These are phyloP conservation scores for Monosporascus sp. DNA, from an alignment of 2,329 filamentous ascomycete genomes.

Conservation along the genomic window DNA sequence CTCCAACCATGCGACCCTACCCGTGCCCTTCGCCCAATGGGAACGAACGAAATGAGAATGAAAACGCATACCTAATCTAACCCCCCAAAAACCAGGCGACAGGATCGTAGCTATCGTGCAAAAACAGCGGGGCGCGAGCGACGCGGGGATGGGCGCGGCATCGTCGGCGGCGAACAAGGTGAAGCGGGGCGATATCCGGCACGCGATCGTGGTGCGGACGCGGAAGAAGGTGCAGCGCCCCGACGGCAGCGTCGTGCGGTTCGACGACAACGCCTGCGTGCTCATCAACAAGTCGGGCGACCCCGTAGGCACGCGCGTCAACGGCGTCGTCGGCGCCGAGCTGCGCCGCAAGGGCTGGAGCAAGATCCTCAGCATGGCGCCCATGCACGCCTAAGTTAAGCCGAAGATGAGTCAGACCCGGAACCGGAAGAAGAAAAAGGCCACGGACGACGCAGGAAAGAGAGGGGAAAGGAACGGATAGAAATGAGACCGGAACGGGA, in stretches of 20 bases:
- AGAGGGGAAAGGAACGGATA: too few relatives aligned
- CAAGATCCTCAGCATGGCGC: slow-evolving; percentile 94
- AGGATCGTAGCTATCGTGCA: slow-evolving; percentile 96
- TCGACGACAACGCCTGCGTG: slow-evolving; percentile 98
- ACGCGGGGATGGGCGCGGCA: slow-evolving; percentile 66
- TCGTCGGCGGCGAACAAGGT: slow-evolving; percentile 83
- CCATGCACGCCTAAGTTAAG: slow-evolving; percentile 50
- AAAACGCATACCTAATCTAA: background rate
- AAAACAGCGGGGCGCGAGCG: slow-evolving; percentile 80
- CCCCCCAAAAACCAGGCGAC: slow-evolving; percentile 59
- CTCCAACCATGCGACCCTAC: background rate
- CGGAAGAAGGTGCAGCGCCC: slow-evolving; percentile 79
- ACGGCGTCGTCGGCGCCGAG: slow-evolving; percentile 86
- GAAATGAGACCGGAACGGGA: too few relatives aligned
- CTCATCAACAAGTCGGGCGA: slow-evolving; percentile 96
- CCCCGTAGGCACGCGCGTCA: slow-evolving; percentile 87
- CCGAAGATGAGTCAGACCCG: too few relatives aligned
- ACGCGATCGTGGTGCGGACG: slow-evolving; percentile 92
- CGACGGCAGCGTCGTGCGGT: slow-evolving; percentile 86
- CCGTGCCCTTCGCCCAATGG: too few relatives aligned
- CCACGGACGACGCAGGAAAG: too few relatives aligned
- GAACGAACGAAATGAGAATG: too few relatives aligned
- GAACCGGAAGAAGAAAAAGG: background rate
- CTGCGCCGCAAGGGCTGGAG: slow-evolving; percentile 92
- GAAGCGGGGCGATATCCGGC: slow-evolving; percentile 90